These are phyloP conservation scores for Quercus mongolica DNA, from an alignment of 306 rosid species.

Conservation along the genomic window DNA sequence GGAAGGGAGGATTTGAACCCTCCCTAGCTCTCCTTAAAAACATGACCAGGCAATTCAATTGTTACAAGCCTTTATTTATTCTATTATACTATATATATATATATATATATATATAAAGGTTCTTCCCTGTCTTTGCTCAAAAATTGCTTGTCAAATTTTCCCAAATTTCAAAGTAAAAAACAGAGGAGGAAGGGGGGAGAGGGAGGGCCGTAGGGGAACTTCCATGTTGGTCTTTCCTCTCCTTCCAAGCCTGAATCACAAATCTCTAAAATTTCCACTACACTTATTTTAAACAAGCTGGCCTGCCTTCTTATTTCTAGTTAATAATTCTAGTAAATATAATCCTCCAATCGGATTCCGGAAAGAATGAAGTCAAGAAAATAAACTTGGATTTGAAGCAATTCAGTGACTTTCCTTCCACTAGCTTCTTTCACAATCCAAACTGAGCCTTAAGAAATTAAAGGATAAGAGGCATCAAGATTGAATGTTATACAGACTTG, in stretches of 20 bases:
- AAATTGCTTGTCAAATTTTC: background rate
- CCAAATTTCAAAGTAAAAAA: background rate
- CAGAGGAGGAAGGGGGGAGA: background rate
- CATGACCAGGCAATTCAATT: no score
- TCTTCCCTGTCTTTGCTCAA: background rate
- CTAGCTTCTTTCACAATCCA: background rate
- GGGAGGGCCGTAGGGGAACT: background rate
- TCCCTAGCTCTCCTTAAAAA: no score
- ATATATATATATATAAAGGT: background rate
- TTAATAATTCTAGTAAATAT: background rate
- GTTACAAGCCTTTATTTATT: no score
- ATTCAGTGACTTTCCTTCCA: background rate
- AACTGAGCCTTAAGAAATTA: background rate
- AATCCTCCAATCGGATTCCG: no score
- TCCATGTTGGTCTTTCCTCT: background rate
- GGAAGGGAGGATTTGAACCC: no score
- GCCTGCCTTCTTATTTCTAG: background rate
- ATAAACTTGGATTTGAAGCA: background rate
- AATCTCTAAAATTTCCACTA: no score
- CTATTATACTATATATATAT: no score
- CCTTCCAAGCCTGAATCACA: no score
- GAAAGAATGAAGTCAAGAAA: no score
- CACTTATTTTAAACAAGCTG: no score
- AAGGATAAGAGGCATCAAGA: no score
- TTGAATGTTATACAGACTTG: background rate